Evolutionary conservation across 2,329 filamentous ascomycete species (phyloP), one percentile per base, ranked within the genome.

Genomic region (Colletotrichum higginsianum): DNA sequence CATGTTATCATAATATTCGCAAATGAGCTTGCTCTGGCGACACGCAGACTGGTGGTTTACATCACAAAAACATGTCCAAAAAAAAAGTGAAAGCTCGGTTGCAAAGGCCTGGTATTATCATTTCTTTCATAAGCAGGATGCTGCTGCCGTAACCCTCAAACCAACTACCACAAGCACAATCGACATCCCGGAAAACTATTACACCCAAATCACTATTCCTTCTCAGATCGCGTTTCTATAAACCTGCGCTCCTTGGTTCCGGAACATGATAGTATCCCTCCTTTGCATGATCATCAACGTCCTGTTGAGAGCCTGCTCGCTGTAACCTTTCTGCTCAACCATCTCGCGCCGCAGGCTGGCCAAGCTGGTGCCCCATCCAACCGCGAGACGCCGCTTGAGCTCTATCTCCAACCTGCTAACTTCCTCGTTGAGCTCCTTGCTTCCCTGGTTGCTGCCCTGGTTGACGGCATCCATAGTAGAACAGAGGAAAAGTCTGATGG

Each of bases 401-500:
- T 98, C 96, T 18, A 94, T 91, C 83, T 98, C 96, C 6, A 98
- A 90, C 76, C 94, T 94, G 75, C 88, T 87, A 7, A 94, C 93
- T 81, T 98, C 96, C 61, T 98, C 94, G 82, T 97, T 96, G 67
- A 98, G 86, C 82, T 98, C 96, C 74, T 94, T 92, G 78, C 92
- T 95, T 47, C 94, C 94, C 76, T 93, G 90, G 74, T 92, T 93
- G 75, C 93, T 92, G 72, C 95, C 96, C 78, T 97, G 94, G 71
- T 94, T 96, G 67, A 98, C 95, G 9, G 96, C 96, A 79, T 99
- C 96, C 96, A 99, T 98, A 68, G 96, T 99, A 4, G 92, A 95
- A 75, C 95, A 96, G 40, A 99, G 86, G 91, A 99, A 99, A 18
- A 99, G 89, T 0, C 96, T 92, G 77, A 99, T 99, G 2, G 96